These are phyloP conservation scores for Ottelia alismoides DNA, from an alignment of 106 monocot species.

Conservation along the genomic window DNA sequence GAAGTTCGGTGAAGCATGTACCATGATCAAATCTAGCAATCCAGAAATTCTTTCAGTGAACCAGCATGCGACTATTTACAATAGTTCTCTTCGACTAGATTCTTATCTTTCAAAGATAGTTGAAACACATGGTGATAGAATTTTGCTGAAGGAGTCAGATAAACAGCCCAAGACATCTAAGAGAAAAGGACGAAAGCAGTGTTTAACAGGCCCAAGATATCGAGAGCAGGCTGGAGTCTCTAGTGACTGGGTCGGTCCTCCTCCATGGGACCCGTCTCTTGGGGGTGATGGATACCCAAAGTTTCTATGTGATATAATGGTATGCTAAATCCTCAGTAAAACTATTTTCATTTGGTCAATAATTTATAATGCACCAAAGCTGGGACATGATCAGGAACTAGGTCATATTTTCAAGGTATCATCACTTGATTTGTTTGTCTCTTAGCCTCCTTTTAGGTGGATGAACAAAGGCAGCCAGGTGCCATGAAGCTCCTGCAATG, in stretches of 20 bases:
- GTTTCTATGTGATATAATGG: conserved; percentile 98
- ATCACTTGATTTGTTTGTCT: background rate
- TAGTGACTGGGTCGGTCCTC: conserved; percentile 54
- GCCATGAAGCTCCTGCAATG: too few relatives aligned
- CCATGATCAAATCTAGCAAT: conserved; percentile 35
- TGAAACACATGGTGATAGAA: conserved; percentile 45
- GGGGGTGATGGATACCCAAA: conserved; percentile 88
- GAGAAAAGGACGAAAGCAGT: conserved; percentile 36
- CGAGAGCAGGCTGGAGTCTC: conserved; percentile 21
- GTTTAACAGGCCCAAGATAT: conserved; percentile 12
- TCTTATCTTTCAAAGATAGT: conserved; percentile 23
- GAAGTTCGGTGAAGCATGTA: conserved; percentile 34
- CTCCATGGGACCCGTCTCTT: conserved; percentile 73
- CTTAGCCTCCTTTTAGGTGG: background rate
- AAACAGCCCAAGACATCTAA: conserved; percentile 46
- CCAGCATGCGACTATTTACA: conserved; percentile 7
- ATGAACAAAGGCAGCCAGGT: background rate
- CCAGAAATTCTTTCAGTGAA: conserved; percentile 11
- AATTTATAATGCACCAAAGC: background rate
- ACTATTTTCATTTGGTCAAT: background rate
- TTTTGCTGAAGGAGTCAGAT: conserved; percentile 75
- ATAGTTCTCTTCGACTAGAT: conserved; percentile 19
- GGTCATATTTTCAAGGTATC: background rate
- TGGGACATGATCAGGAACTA: too few relatives aligned
- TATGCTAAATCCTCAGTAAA: conserved; percentile 21